phyloP scores from a whole-genome alignment of 2,329 filamentous ascomycete species.

The Trichoderma sp. region DNA sequence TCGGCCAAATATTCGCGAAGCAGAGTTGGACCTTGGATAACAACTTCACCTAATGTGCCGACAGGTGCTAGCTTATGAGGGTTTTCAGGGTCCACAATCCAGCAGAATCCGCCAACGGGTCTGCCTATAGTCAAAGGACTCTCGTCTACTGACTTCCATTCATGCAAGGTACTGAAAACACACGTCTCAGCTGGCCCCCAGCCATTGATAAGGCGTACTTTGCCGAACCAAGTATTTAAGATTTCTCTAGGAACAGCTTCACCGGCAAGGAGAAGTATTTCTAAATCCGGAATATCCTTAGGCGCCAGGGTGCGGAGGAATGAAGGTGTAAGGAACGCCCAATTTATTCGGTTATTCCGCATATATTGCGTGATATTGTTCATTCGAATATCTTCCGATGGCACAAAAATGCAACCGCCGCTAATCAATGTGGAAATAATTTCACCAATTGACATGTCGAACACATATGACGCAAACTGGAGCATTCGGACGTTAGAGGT shows the following conservation, averaged over 20 bases:
- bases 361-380: not conserved
- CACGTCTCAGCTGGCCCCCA: constrained; percentile 17
- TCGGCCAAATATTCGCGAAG: constrained; percentile 14
- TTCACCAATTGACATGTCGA: constrained; percentile 19
- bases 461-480: constrained; percentile 12
- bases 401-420: not conserved
- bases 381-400: constrained; percentile 10
- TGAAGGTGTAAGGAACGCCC: constrained; percentile 5
- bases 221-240: constrained; percentile 1
- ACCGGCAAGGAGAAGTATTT: constrained; percentile 1
- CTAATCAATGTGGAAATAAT: not conserved
- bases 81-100: constrained; percentile 16
- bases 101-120: constrained; percentile 5
- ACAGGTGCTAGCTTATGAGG: not conserved
- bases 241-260: constrained; percentile 11
- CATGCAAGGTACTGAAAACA: not conserved
- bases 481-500: not conserved
- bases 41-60: constrained; percentile 7
- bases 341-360: not conserved
- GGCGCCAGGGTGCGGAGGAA: not conserved
- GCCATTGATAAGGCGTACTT: not conserved
- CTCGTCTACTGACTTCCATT: not conserved
- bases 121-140: constrained; percentile 1
- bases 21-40: constrained; percentile 7
- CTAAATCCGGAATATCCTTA: not conserved